phyloP scores from a whole-genome alignment of 192 early-diverging fungal genomes.

The Diversispora epigaea region DNA sequence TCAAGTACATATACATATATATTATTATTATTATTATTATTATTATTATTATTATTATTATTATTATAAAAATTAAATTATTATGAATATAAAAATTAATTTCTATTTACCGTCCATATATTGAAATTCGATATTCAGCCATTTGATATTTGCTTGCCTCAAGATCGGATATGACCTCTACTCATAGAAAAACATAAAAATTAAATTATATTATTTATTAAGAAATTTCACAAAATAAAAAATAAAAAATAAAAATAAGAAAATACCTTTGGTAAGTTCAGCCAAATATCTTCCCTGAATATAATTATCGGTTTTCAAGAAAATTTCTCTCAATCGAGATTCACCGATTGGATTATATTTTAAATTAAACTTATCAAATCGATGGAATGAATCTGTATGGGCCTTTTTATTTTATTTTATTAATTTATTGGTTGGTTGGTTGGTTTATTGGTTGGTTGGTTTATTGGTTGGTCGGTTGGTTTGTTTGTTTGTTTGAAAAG shows the following conservation, averaged over 20 bases:
- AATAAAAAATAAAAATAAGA: background rate
- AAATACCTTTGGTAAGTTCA: conserved; percentile 80
- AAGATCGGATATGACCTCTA: conserved; percentile 84
- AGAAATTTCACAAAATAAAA: no score
- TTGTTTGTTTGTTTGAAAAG: background rate
- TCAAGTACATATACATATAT: background rate
- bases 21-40: background rate
- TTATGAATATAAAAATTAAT: no score
- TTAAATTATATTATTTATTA: background rate
- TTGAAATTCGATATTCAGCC: conserved; percentile 91
- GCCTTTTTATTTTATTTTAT: conserved; percentile 57
- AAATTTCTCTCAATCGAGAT: conserved; percentile 91
- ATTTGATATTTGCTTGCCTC: conserved; percentile 95
- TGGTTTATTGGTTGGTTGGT: no score
- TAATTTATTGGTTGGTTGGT: no score
- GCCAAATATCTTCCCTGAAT: conserved; percentile 86
- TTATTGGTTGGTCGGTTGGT: no score
- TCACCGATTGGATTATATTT: conserved; percentile 97
- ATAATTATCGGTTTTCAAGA: conserved; percentile 93
- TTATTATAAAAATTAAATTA: no score
- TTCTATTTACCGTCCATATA: conserved; percentile 82
- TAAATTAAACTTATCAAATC: conserved; percentile 96
- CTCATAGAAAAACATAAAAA: background rate
- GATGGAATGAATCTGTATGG: conserved; percentile 93
- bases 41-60: no score